These are phyloP conservation scores for Scedosporium boydii DNA, from an alignment of 2,329 filamentous ascomycete species.

Conservation along the genomic window DNA sequence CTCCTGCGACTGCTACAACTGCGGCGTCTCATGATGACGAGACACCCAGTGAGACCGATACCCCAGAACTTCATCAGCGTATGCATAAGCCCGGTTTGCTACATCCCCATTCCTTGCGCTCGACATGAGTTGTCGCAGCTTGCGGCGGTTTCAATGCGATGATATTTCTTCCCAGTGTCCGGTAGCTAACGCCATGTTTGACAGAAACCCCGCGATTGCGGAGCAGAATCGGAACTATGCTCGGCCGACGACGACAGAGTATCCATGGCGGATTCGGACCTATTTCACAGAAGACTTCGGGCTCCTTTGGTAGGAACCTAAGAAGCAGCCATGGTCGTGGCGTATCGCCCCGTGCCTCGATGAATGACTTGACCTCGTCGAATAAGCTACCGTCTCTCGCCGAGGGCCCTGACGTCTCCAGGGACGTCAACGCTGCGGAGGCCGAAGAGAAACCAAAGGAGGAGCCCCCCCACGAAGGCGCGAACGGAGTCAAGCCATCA, in stretches of 20 bases:
- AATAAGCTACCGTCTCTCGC: constrained; percentile 43
- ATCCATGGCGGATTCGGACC: constrained; percentile 52
- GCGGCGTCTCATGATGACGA: constrained; percentile 21
- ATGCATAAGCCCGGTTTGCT: neutral
- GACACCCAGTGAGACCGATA: constrained; percentile 33
- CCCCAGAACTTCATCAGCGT: constrained; percentile 15
- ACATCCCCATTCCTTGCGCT: neutral
- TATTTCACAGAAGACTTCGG: constrained; percentile 41
- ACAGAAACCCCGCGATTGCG: constrained; percentile 8
- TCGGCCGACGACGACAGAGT: constrained; percentile 56
- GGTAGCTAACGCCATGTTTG: neutral
- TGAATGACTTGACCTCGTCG: constrained; percentile 47
- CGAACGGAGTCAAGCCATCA: constrained; percentile 28
- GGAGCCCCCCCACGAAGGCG: constrained; percentile 29
- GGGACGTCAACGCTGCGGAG: neutral
- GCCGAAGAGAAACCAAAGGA: neutral
- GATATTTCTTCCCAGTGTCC: neutral
- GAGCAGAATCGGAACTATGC: constrained; percentile 58
- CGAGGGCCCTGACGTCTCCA: constrained; percentile 35
- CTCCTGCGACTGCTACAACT: constrained; percentile 1
- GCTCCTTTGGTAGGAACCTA: constrained; percentile 50
- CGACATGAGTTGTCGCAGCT: no score
- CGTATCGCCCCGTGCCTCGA: constrained; percentile 49
- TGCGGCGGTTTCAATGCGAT: neutral
- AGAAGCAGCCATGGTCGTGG: constrained; percentile 53